Conservation (phyloP, 495 filamentous ascomycete genomes). For the Penicillium daleae region DNA sequence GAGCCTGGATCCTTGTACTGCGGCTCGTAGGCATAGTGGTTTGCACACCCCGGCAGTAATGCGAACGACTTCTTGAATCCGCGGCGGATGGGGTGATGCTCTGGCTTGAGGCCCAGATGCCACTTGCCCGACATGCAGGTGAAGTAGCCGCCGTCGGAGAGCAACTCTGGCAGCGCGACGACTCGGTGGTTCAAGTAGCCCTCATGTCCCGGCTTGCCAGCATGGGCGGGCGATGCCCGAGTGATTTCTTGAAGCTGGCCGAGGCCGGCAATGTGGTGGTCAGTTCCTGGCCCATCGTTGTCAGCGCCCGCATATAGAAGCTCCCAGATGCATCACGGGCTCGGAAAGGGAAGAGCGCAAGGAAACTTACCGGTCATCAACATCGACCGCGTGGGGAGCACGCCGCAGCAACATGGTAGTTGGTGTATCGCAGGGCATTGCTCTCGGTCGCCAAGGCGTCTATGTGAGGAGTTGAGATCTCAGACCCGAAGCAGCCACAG, state of each 20-base stretch:
- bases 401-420: conserved; percentile 37
- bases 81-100: conserved; percentile 12
- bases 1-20: conserved; percentile 21
- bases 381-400: conserved; percentile 44
- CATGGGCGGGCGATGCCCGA: conserved; percentile 32
- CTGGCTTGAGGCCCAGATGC: conserved; percentile 16
- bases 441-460: conserved; percentile 32
- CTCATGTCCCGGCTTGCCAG: conserved; percentile 48
- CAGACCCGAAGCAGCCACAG: conserved; percentile 28
- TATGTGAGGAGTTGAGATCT: conserved; percentile 38
- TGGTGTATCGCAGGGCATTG: conserved; percentile 24
- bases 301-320: too few species aligned
- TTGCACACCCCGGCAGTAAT: conserved; percentile 43
- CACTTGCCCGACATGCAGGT: conserved; percentile 60
- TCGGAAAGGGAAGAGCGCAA: too few species aligned
- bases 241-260: conserved; percentile 33
- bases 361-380: conserved; percentile 31
- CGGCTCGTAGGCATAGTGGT: conserved; percentile 56
- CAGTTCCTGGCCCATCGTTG: conserved; percentile 46
- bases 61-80: conserved; percentile 32
- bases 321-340: too few species aligned
- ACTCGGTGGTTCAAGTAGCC: conserved; percentile 58
- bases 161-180: conserved; percentile 53
- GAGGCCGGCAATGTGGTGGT: conserved; percentile 45
- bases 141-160: conserved; percentile 53